Base-by-base conservation (phyloP, 345 rosid species). In the Lepidium aucheri region DNA sequence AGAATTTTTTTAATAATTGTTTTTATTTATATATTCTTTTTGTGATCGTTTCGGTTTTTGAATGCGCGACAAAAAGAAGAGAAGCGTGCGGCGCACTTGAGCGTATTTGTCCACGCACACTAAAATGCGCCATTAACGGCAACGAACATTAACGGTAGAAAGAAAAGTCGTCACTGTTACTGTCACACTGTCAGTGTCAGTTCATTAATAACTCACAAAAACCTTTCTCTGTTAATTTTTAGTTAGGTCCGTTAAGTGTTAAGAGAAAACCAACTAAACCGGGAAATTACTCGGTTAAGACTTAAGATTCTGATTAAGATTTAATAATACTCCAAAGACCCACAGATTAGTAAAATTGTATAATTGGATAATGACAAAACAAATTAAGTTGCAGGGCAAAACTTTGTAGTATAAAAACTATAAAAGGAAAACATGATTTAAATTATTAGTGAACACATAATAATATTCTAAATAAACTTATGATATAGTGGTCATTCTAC, bases 51-150 rank as follows among this genome's bases (percentile, higher is more conserved):
- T 82, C 72, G 45, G 71, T 50, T 58, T 75, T 63, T 53, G 68
- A 67, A 69, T 74, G 70, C 68, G 68, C 81, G 67, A 75, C 65
- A 65, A 65, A 53, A 67, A 50, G 53, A 69, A 57, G 75, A 64
- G 68, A 69, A 63, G 79, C 72, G 72, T 70, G 70, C 79, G 63
- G 75, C 77, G 77, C 38, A 67, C 38, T 74, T 66, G 72, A 52
- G 53, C 65, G 76, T 41, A 3, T 65, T 12, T 41, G 53, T 49
- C 53, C 9, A 53, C 35, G 38, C 60, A 39, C 30, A 12, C 68
- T 74, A 71, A 68, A 65, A 62, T 33, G 68, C 71, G 76, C 84
- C 72, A 76, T 74, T 83, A 68, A 67, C 78, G 79, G 79, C 41
- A 78, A 70, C 71, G 55, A 22, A 63, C 75, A 63, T 74, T 81